Conservation (phyloP, 164 flowering plant species). For the Hamamelis virginiana region DNA sequence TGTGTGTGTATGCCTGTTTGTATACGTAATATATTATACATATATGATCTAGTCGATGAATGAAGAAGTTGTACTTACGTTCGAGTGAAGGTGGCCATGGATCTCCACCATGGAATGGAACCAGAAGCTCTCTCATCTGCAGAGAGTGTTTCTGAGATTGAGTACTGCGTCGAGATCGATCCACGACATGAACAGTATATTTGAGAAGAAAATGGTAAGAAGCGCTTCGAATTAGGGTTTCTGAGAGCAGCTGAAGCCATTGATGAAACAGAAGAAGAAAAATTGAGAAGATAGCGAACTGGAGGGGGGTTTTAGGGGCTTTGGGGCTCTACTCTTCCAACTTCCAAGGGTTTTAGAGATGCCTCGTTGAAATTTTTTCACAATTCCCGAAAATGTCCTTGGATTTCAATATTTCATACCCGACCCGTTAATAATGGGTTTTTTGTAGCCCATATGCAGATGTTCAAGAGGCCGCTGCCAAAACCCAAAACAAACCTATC, state of each 20-base stretch:
- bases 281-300: conserved; percentile 2
- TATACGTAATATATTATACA: no score
- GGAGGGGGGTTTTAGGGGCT: conserved; percentile 2
- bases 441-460: neutral
- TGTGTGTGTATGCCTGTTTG: no score
- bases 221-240: conserved; percentile 61
- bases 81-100: conserved; percentile 92
- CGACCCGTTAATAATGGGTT: neutral
- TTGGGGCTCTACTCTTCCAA: neutral
- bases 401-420: neutral
- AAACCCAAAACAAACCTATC: no score
- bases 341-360: neutral
- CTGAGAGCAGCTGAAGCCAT: conserved; percentile 73
- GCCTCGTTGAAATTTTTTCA: neutral
- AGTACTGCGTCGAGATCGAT: conserved; percentile 22
- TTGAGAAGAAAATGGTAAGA: conserved; percentile 48
- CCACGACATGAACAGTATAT: conserved; percentile 47
- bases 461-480: no score
- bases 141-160: conserved; percentile 29
- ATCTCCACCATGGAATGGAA: conserved; percentile 62
- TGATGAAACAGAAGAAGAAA: neutral
- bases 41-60: neutral
- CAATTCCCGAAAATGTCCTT: neutral
- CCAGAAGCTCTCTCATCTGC: conserved; percentile 25
- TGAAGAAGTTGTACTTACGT: conserved; percentile 44